These are phyloP conservation scores for Ceratobasidium sp. DNA, from an alignment of 1,284 basidiomycete genomes.

Conservation along the genomic window DNA sequence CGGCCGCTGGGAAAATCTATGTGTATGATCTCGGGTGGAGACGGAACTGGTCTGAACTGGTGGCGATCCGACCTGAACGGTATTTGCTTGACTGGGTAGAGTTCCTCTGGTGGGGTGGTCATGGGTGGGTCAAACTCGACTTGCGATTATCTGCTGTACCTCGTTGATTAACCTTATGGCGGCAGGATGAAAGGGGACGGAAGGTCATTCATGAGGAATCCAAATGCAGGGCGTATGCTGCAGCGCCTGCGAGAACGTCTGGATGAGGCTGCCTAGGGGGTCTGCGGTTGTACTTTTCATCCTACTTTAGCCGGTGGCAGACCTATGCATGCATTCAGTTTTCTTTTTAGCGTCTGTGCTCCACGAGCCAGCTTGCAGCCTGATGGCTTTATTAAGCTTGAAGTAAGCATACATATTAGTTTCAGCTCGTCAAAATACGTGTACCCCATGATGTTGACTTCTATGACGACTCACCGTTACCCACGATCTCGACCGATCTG, in stretches of 20 bases:
- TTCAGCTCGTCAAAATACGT: too few species aligned
- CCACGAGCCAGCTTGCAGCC: too few species aligned
- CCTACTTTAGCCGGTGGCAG: too few species aligned
- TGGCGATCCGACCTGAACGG: slow-evolving; percentile 59
- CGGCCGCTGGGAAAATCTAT: slow-evolving; percentile 69
- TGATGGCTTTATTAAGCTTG: too few species aligned
- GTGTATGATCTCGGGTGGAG: slow-evolving; percentile 81
- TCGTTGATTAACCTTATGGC: not conserved
- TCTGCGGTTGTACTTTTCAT: too few species aligned
- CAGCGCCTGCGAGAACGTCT: slow-evolving; percentile 52
- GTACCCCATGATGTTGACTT: too few species aligned
- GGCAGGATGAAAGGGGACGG: slow-evolving; percentile 67
- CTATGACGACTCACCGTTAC: too few species aligned
- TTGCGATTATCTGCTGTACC: slow-evolving; percentile 9
- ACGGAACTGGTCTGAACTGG: slow-evolving; percentile 70
- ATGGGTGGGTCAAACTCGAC: slow-evolving; percentile 56
- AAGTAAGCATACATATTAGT: too few species aligned
- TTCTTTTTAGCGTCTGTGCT: too few species aligned
- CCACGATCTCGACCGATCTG: too few species aligned
- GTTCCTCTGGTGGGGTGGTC: slow-evolving; percentile 64
- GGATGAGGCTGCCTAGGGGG: not conserved
- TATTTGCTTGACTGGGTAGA: slow-evolving; percentile 55
- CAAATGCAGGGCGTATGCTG: slow-evolving; percentile 67
- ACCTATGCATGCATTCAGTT: too few species aligned
- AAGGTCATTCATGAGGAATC: slow-evolving; percentile 66